Evolutionary conservation across 345 rosid species (phyloP).

Genomic region (Rhizophora apiculata): DNA sequence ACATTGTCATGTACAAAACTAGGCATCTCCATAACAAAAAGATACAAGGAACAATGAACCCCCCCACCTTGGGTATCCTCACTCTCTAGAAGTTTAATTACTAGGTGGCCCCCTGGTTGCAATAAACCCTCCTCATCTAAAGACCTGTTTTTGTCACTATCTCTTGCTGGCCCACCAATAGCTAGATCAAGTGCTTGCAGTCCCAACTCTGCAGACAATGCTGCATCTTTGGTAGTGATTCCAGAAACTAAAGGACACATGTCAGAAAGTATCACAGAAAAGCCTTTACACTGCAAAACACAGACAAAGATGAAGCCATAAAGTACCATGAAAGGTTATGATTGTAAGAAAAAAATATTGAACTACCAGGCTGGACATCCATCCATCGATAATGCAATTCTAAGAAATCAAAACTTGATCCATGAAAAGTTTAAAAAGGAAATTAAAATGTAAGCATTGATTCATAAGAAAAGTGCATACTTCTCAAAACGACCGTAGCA

Average conservation of each 20-base stretch:
- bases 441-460: neutral
- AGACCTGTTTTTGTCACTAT: slow-evolving; percentile 10
- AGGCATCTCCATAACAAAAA: neutral
- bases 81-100: slow-evolving; percentile 87
- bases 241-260: slow-evolving; percentile 95
- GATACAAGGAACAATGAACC: neutral
- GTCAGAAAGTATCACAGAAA: slow-evolving; percentile 79
- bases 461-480: neutral
- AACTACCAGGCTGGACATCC: no score
- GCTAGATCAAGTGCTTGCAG: slow-evolving; percentile 88
- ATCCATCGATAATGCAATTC: no score
- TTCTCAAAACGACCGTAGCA: no score
- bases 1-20: neutral
- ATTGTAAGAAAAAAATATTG: neutral
- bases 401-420: neutral
- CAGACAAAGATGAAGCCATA: neutral
- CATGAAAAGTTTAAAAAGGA: neutral
- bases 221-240: slow-evolving; percentile 71
- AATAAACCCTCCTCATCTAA: slow-evolving; percentile 45
- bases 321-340: neutral
- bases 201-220: slow-evolving; percentile 76
- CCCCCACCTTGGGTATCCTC: slow-evolving; percentile 71
- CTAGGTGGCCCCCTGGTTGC: slow-evolving; percentile 68
- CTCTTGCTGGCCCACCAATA: slow-evolving; percentile 52
- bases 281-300: slow-evolving; percentile 62